Base-by-base conservation (phyloP, 352 stramenopile species). In the Globisporangium acanthophoron region DNA sequence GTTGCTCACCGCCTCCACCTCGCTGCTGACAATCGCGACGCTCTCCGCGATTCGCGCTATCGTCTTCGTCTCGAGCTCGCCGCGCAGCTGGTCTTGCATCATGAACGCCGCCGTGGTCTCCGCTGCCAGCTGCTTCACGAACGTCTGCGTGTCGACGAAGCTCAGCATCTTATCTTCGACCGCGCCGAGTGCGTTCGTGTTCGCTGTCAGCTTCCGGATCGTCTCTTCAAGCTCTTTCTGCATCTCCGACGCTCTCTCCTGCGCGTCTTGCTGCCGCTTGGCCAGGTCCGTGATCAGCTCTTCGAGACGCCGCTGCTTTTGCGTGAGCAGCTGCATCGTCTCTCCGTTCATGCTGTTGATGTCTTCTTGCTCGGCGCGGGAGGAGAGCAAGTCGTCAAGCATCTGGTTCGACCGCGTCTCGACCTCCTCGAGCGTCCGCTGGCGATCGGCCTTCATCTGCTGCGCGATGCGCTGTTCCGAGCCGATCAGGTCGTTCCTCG, bases 311-410 rank as follows among this genome's bases (percentile, higher is more conserved):
- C 61, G 58, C 56, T 86, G 78, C 51, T 88, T 90, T 15, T 73
- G 70, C 5, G 70, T 53, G 7, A 90, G 50, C 5, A 69, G 33
- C 61, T 88, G 74, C 45, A 87, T 70, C 44, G 76, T 78, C 58
- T 94, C 84, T 3, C 78, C 80, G 45, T 82, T 78, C 21, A 70
- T 74, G 29, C 80, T 91, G 65, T 94, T 94, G 59, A 94, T 82
- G 33, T 94, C 82, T 51, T 94, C 84, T 43, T 94, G 84, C n/a
- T 89, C 78, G 0, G 79, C 65, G 0, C 79, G 68, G 8, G 73
- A 84, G 0, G 70, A 65, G 1, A 92, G 65, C 51, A 90, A 47
- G 29, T 88, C 76, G 24, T 90, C 79, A 3, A 87, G 20, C 16
- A 92, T 67, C 46, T 88, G 87, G 59, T 87, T 90, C 27, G 78